Conservation (phyloP, 75 land plant genomes). For the Adiantum capillusveneris region DNA sequence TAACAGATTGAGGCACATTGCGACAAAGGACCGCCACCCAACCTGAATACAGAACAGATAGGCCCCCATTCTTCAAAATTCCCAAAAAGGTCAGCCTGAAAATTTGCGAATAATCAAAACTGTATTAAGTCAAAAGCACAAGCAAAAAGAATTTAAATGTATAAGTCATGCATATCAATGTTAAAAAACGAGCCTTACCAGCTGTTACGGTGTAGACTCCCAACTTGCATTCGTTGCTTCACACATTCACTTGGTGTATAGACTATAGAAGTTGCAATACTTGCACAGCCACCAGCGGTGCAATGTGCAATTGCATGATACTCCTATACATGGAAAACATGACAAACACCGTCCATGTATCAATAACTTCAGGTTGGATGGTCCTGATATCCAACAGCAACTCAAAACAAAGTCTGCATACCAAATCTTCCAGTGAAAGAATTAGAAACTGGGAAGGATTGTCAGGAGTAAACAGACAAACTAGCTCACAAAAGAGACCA, state of each 20-base stretch:
- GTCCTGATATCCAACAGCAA: too few relatives aligned
- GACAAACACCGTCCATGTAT: too few relatives aligned
- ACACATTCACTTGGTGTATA: constrained; percentile 97
- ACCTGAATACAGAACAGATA: constrained; percentile 77
- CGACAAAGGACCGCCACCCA: constrained; percentile 97
- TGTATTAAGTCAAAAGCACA: too few relatives aligned
- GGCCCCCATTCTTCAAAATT: constrained; percentile 63
- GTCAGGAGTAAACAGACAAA: too few relatives aligned
- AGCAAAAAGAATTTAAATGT: neutral
- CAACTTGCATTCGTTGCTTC: constrained; percentile 99
- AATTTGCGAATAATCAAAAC: neutral
- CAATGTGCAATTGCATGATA: constrained; percentile 80
- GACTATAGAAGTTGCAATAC: constrained; percentile 88
- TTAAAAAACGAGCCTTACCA: too few relatives aligned
- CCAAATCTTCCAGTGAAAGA: too few relatives aligned
- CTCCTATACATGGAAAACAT: constrained; percentile 37
- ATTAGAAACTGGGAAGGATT: too few relatives aligned
- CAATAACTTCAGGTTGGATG: too few relatives aligned
- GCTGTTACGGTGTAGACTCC: constrained; percentile 65
- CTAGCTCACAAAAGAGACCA: too few relatives aligned
- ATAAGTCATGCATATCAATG: too few relatives aligned
- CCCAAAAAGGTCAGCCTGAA: constrained; percentile 73
- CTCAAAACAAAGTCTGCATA: too few relatives aligned
- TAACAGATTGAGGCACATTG: constrained; percentile 91
- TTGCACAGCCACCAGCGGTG: constrained; percentile 94